phyloP scores from a whole-genome alignment of 192 early-diverging fungal species.

The Funneliformis mosseae region DNA sequence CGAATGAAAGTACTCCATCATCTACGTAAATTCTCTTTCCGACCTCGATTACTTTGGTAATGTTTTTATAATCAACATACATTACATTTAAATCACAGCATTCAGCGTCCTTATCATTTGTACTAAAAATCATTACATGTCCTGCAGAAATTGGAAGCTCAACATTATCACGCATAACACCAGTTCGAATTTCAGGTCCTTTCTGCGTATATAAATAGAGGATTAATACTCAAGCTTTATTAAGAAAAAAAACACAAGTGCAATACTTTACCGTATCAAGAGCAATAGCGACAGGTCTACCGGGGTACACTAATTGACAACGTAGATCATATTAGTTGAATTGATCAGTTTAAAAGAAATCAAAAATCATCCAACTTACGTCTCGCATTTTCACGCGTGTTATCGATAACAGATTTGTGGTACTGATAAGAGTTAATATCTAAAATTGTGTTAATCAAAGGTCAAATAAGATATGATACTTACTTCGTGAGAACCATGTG shows the following conservation, averaged over 20 bases:
- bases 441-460: neutral
- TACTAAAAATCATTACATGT: conserved; percentile 79
- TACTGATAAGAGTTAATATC: conserved; percentile 40
- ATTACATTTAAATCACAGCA: conserved; percentile 65
- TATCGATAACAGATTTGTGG: conserved; percentile 64
- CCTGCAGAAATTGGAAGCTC: conserved; percentile 72
- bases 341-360: conserved; percentile 19
- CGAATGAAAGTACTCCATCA: conserved; percentile 94
- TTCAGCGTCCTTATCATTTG: conserved; percentile 63
- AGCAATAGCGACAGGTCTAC: conserved; percentile 65
- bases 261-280: conserved; percentile 59
- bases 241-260: neutral
- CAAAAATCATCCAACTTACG: conserved; percentile 40
- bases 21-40: conserved; percentile 87
- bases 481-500: conserved; percentile 62
- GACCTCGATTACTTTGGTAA: conserved; percentile 72
- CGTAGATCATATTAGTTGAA: neutral
- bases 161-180: conserved; percentile 71
- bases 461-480: neutral
- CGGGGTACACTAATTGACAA: conserved; percentile 41
- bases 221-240: neutral
- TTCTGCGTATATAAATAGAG: conserved; percentile 44
- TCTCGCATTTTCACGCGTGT: conserved; percentile 48
- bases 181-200: conserved; percentile 88
- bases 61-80: conserved; percentile 82